Evolutionary conservation across 257 asterid species (phyloP), one percentile per base, ranked within the genome.

Genomic region (Avicennia marina): DNA sequence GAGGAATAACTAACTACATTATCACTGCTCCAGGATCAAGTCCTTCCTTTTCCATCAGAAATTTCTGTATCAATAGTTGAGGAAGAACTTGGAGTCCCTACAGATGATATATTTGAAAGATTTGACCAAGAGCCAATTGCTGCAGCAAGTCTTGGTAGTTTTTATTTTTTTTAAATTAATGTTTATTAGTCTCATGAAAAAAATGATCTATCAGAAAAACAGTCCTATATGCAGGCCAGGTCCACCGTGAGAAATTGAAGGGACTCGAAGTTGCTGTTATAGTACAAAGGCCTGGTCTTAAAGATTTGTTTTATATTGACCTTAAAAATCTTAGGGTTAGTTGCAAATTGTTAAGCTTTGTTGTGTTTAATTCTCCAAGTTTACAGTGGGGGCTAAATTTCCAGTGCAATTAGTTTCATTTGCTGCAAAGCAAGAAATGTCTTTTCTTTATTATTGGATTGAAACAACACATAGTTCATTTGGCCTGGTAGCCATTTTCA

Each of bases 91-190:
- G 90, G 93, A 44, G 79, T 68, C 55, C 65, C 86, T 5, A 77
- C 81, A 49, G 73, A 67, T 60, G 72, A 79, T 46, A 40, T 82
- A 72, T 89, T 86, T 59, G 83, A 89, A 49, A 75, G 78, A 71
- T 89, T 89, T 39, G 94, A 89, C 75, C 73, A 70, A 29, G 97
- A 86, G 69, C 97, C 97, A 34, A 81, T 89, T 58, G 95, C 97
- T 56, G 97, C 97, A 29, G 97, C 97, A 55, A 89, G 97, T 78
- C 89, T 89, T 47, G 97, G 97, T 89, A 83, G 48, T 38, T 42
- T 49, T 61, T 7, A 34, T 66, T 45, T 36, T 41, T 3, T 29
- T 7, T 54, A 6, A 25, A 45, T 40, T 26, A 19, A 16, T 8
- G 0, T 2, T 17, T 3, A 17, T 47, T 25, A 17, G 17, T 46